Conservation (phyloP, 1,139 yeast genomes). For the Geotrichum phurueaensis region DNA sequence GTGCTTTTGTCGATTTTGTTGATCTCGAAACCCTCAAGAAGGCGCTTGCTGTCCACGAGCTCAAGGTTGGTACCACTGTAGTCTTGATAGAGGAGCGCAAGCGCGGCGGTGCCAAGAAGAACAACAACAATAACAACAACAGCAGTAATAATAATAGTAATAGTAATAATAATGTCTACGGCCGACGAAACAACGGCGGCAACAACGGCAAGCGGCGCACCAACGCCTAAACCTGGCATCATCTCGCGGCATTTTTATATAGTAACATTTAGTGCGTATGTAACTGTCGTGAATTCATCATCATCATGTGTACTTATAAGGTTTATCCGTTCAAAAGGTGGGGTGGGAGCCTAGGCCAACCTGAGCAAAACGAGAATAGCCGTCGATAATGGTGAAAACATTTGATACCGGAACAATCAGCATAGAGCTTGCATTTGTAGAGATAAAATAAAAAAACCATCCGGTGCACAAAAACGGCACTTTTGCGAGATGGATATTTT, state of each 20-base stretch:
- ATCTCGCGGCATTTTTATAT: not conserved
- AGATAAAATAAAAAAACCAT: too few species aligned
- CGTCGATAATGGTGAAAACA: too few species aligned
- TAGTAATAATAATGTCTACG: constrained; percentile 2
- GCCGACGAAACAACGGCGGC: constrained; percentile 5
- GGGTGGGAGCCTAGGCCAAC: too few species aligned
- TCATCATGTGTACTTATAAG: not conserved
- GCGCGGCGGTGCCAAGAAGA: constrained; percentile 14
- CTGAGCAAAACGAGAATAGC: too few species aligned
- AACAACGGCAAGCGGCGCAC: not conserved
- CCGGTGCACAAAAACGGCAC: too few species aligned
- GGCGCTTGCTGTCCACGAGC: constrained; percentile 32
- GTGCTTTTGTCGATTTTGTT: constrained; percentile 39
- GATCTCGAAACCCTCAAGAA: constrained; percentile 32
- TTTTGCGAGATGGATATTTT: too few species aligned
- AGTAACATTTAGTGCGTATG: not conserved
- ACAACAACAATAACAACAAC: constrained; percentile 2
- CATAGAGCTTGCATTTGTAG: too few species aligned
- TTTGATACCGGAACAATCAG: too few species aligned
- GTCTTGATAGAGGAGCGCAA: constrained; percentile 10
- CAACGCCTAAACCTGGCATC: not conserved
- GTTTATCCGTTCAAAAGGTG: not conserved
- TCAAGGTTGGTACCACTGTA: constrained; percentile 28
- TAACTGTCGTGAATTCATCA: not conserved
- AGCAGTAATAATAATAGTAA: not conserved